Percentiles rank a stretch among this genome's conserved stretches.
Conservation (phyloP, 1,139 yeast genomes). For the Hansenula lynferdii region DNA sequence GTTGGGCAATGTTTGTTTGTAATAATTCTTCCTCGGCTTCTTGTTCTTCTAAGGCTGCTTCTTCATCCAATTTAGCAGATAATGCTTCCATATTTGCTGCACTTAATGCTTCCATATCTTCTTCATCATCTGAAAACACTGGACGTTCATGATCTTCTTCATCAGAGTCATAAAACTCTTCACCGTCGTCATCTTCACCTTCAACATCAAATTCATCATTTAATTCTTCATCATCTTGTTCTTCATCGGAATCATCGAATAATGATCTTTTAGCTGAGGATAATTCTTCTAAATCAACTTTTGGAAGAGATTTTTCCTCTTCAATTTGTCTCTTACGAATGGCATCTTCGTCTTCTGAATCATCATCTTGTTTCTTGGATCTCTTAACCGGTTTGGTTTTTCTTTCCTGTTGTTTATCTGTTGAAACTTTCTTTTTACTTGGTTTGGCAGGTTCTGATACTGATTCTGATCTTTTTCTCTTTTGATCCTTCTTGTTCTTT, state of each 20-base stretch:
- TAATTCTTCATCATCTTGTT: constrained; percentile 46
- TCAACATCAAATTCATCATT: constrained; percentile 57
- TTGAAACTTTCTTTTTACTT: constrained; percentile 19
- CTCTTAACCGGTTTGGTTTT: constrained; percentile 23
- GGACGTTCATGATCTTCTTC: constrained; percentile 59
- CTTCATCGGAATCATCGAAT: constrained; percentile 70
- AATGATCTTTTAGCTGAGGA: constrained; percentile 66
- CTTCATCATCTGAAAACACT: constrained; percentile 83
- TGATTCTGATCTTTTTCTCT: constrained; percentile 28
- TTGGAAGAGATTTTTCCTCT: constrained; percentile 48
- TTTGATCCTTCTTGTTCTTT: constrained; percentile 42
- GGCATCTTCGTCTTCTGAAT: constrained; percentile 25
- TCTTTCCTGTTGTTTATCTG: constrained; percentile 26
- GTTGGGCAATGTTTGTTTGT: constrained; percentile 56
- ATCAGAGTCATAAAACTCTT: constrained; percentile 44
- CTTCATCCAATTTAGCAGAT: constrained; percentile 64
- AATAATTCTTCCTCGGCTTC: constrained; percentile 75
- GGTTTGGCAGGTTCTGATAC: constrained; percentile 20
- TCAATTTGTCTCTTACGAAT: constrained; percentile 29
- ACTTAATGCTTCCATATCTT: constrained; percentile 73
- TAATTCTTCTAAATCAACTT: constrained; percentile 61
- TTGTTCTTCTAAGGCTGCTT: constrained; percentile 65
- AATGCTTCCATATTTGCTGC: constrained; percentile 86
- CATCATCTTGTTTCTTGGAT: constrained; percentile 20
- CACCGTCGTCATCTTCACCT: constrained; percentile 44